Base-by-base conservation (phyloP, 176 grass and related monocot species). In the Aegilops bicornis region DNA sequence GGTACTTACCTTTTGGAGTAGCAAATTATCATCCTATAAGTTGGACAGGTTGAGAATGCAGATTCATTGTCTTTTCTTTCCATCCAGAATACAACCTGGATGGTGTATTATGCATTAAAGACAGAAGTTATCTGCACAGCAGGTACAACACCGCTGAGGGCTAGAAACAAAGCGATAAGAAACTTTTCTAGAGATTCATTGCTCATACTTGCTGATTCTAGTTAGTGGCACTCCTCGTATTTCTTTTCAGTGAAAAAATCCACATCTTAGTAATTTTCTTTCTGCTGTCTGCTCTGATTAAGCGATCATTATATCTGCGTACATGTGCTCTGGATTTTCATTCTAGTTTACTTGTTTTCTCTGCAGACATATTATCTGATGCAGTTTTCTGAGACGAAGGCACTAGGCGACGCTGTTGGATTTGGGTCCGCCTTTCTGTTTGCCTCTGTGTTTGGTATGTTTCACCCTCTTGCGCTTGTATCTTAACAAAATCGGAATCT, bases 351-450 rank as follows among this genome's bases (percentile, higher is more conserved):
- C 16, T 5, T 22, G 1, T 35, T 30, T n/a, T 84, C 20, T 64
- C 36, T 84, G 25, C 31, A 99, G 97, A 62, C 92, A 25, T 96
- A 93, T 93, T 99, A 96, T 91, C 80, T 94, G 42, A 91, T 96
- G 94, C 94, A 99, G 78, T 96, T 92, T 43, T 88, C 94, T 60
- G 97, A 94, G 62, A 96, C 94, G 7, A 94, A 91, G 79, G 87
- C 80, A 52, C 39, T 86, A 8, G 89, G 94, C 5, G 85, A 92
- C 22, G 92, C 90, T 64, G 69, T 96, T 73, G 94, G 97, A 75
- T 99, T 99, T 50, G 97, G 94, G 45, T 94, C 94, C 33, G 90
- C 94, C 78, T 91, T 99, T 79, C 69, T 99, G 72, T 99, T 99
- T 77, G 87, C 94, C 29, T 85, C 75, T 79, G 82, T 98, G 42